These are phyloP conservation scores for Populus tomentosa DNA, from an alignment of 441 rosid species.

Conservation along the genomic window DNA sequence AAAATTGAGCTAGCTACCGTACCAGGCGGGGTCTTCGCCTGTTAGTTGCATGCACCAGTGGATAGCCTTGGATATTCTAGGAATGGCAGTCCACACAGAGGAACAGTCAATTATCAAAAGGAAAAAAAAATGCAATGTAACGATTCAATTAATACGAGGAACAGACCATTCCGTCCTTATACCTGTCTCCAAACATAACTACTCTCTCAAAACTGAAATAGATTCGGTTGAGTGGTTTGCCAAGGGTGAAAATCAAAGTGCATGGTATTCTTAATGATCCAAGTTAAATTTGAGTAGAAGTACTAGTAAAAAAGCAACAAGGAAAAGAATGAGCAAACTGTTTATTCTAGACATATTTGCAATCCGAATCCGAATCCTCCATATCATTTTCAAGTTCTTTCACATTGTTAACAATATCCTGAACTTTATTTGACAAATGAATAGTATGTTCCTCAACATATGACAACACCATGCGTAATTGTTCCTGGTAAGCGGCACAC, in stretches of 20 bases:
- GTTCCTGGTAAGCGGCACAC: constrained; percentile 44
- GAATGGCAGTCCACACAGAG: neutral
- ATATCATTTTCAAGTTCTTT: constrained; percentile 36
- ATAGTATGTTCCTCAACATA: constrained; percentile 45
- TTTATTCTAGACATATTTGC: constrained; percentile 8
- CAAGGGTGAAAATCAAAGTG: neutral
- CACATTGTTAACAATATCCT: constrained; percentile 37
- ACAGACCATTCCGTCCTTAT: neutral
- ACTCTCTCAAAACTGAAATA: neutral
- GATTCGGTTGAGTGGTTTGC: neutral
- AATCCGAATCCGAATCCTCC: constrained; percentile 26
- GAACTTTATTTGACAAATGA: constrained; percentile 39
- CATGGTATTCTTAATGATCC: neutral
- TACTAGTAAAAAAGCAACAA: neutral
- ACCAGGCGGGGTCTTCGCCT: too few relatives aligned
- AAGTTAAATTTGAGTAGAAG: neutral
- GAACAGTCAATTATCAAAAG: neutral
- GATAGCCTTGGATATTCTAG: neutral
- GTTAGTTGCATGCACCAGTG: too few relatives aligned
- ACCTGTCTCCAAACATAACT: neutral
- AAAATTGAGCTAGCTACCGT: too few relatives aligned
- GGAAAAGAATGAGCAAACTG: neutral
- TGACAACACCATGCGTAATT: constrained; percentile 28
- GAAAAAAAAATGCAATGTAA: neutral
- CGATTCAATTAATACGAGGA: neutral